These are phyloP conservation scores for Plasmodium yoelii DNA, from an alignment of 169 alveolate species.

Conservation along the genomic window DNA sequence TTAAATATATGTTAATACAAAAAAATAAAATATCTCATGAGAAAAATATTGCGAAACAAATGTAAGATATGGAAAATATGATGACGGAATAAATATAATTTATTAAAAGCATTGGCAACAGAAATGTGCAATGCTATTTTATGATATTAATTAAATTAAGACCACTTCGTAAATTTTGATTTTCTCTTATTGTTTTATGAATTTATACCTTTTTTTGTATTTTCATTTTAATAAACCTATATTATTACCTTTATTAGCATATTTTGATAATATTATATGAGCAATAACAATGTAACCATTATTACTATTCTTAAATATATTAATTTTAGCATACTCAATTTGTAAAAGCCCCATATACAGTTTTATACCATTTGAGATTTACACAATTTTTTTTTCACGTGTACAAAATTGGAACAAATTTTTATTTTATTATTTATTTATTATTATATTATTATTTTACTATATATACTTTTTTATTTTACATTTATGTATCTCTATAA, in stretches of 20 bases:
- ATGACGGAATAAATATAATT: not conserved
- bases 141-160: slow-evolving; percentile 4
- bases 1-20: slow-evolving; percentile 3
- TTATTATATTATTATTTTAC: too few relatives aligned
- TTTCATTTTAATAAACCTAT: slow-evolving; percentile 2
- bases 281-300: too few relatives aligned
- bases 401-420: not conserved
- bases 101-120: slow-evolving; percentile 17
- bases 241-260: not conserved
- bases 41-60: not conserved
- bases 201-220: slow-evolving; percentile 6
- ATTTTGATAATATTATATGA: too few relatives aligned
- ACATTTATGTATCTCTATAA: not conserved
- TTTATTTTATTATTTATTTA: not conserved
- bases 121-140: slow-evolving; percentile 41
- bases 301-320: too few relatives aligned
- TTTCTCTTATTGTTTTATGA: slow-evolving; percentile 9
- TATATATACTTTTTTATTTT: not conserved
- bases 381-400: too few relatives aligned
- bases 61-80: not conserved
- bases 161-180: not conserved
- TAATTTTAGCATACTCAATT: too few relatives aligned
- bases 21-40: not conserved
- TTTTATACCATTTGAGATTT: too few relatives aligned
- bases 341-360: too few relatives aligned